phyloP scores from a whole-genome alignment of 768 basidiomycete genomes.

The Phanerochaete sordida region DNA sequence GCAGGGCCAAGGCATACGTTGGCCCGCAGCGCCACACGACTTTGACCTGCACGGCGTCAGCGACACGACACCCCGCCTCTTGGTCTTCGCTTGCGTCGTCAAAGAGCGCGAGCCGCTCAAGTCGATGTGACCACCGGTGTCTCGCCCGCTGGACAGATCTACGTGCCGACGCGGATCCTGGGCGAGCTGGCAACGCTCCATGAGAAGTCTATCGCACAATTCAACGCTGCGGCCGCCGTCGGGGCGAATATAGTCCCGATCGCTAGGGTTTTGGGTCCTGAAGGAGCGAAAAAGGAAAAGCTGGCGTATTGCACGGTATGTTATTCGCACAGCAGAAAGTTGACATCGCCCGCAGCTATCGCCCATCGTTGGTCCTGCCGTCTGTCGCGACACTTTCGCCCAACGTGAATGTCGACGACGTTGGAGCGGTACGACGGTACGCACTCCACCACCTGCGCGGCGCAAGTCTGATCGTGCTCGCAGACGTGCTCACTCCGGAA shows the following conservation, averaged over 20 bases:
- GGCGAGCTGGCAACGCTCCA: background rate
- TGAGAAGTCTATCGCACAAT: background rate
- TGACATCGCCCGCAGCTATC: too few species aligned
- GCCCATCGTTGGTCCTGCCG: too few species aligned
- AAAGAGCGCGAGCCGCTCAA: background rate
- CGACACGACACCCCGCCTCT: background rate
- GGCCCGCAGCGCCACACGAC: slow-evolving; percentile 25
- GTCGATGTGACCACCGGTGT: background rate
- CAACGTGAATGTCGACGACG: too few species aligned
- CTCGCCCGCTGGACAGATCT: background rate
- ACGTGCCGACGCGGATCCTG: background rate
- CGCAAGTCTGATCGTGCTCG: background rate
- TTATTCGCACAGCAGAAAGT: background rate
- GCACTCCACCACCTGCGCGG: slow-evolving; percentile 19
- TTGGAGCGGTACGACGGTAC: slow-evolving; percentile 18
- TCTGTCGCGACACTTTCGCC: too few species aligned
- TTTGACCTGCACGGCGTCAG: slow-evolving; percentile 27
- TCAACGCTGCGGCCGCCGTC: slow-evolving; percentile 24
- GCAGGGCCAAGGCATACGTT: too few species aligned
- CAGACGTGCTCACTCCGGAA: slow-evolving; percentile 4
- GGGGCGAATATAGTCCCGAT: slow-evolving; percentile 30
- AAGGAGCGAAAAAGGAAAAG: slow-evolving; percentile 28
- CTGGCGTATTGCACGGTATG: slow-evolving; percentile 21
- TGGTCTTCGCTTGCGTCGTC: background rate
- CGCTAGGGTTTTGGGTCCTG: slow-evolving; percentile 22